Evolutionary conservation across 306 rosid genomes (phyloP).

Genomic region (Dalbergia cochinchinensis): DNA sequence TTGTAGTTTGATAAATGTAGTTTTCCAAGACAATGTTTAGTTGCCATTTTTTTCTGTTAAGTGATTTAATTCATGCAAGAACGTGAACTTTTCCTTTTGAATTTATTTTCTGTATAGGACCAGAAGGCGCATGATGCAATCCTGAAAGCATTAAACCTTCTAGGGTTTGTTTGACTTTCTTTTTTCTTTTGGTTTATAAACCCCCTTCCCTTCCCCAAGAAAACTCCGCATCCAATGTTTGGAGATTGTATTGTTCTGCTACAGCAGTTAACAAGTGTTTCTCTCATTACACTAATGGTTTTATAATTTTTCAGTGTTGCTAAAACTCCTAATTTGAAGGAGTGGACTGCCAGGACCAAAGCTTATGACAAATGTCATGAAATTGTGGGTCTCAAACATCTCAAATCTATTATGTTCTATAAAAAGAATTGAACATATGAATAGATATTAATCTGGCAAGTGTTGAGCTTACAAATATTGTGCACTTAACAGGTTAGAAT

Average conservation of each 20-base stretch:
- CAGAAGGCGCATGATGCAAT: conserved; percentile 91
- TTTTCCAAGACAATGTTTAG: conserved; percentile 17
- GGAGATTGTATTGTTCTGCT: conserved; percentile 16
- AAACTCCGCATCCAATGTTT: conserved; percentile 1
- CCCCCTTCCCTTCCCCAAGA: conserved; percentile 7
- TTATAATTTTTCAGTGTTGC: conserved; percentile 59
- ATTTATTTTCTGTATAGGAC: conserved; percentile 61
- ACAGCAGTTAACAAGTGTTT: neutral
- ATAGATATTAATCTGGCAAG: neutral
- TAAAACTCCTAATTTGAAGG: conserved; percentile 67
- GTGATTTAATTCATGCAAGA: conserved; percentile 33
- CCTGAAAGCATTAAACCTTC: conserved; percentile 80
- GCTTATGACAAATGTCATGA: conserved; percentile 59
- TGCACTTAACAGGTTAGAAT: conserved; percentile 74
- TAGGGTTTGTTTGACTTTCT: conserved; percentile 61
- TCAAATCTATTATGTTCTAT: conserved; percentile 26
- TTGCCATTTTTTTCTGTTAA: conserved; percentile 12
- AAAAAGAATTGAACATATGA: neutral
- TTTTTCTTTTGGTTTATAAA: conserved; percentile 25
- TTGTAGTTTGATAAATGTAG: neutral
- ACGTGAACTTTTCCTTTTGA: conserved; percentile 45
- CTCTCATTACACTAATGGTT: conserved; percentile 17
- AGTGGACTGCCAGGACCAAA: conserved; percentile 78
- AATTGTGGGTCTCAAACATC: conserved; percentile 59
- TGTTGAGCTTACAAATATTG: conserved; percentile 29